Evolutionary conservation across 1,284 basidiomycete genomes (phyloP), one percentile per base, ranked within the genome.

Genomic region (Chiua sp.): DNA sequence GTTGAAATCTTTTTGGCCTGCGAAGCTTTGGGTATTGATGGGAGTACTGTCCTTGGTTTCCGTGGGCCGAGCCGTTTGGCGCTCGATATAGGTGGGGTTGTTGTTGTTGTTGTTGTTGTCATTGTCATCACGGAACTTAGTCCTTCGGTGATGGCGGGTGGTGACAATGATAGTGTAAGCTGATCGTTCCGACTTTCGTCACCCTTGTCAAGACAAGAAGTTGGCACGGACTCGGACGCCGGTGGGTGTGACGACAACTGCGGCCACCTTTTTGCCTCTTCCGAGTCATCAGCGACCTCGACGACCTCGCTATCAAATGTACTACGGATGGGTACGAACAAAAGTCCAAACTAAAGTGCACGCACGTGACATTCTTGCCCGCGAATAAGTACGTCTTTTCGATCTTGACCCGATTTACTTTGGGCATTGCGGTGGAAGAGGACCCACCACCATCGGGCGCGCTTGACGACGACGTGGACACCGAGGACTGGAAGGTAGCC

Each of bases 1-100:
- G 91, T 93, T 15, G 88, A 87, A 7, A 94, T 79, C 73, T 91
- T 93, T 72, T 88, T 91, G 1, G 85, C 79, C 68, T 88, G 90
- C 32, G 74, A 74, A 37, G 77, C 60, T 15, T 76, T 75, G 3
- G 86, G 84, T 48, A 87, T 68, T 33, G 82, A 71, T 7, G 82
- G 75, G 16, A 90, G 75, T 8, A 78, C 68, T 6, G 80, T 80
- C 70, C 86, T 90, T 3, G 86, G 73, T 67, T 87, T 92, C 23
- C 88, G 84, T 18, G 89, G 87, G 0, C 87, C 88, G 0, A 85
- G 83, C 23, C 80, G 79, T 71, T 80, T 81, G 16, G 71, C 74
- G 3, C 64, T 52, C 1, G 70, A 59, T 7, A 44, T 39, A 20
- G 51, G 18, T 4, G 42, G 11, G n/a, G n/a, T 44, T n/a, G 53